Percentiles rank a stretch among this genome's conserved stretches.
phyloP scores from a whole-genome alignment of 2,329 filamentous ascomycete species.

The Xylariaceae sp. region DNA sequence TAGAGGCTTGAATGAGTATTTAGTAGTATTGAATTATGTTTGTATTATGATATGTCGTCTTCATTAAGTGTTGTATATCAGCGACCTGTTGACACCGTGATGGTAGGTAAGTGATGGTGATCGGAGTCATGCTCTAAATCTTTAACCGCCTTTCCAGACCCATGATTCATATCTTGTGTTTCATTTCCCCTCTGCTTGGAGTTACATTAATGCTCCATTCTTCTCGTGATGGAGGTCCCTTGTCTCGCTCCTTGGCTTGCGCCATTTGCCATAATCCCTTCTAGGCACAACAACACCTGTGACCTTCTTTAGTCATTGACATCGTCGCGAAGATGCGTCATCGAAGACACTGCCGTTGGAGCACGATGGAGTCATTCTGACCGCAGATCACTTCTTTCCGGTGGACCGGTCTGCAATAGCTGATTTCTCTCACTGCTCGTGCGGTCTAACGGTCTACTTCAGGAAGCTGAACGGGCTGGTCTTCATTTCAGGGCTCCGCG shows the following conservation, averaged over 20 bases:
- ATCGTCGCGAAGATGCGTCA: background rate
- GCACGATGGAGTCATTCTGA: background rate
- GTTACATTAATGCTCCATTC: background rate
- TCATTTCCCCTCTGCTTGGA: background rate
- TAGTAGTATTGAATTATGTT: too few species aligned
- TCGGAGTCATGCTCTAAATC: slow-evolving; percentile 16
- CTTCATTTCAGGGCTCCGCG: slow-evolving; percentile 83
- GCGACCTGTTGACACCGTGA: background rate
- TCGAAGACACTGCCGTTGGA: background rate
- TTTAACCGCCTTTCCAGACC: background rate
- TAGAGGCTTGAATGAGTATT: too few species aligned
- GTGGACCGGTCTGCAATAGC: background rate
- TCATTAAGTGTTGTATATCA: background rate
- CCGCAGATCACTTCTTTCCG: background rate
- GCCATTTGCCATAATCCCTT: background rate
- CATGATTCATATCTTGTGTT: background rate
- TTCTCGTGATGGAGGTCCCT: background rate
- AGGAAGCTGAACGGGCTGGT: slow-evolving; percentile 78
- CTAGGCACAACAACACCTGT: background rate
- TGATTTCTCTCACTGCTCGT: background rate
- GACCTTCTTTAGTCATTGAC: background rate
- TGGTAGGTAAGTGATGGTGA: background rate
- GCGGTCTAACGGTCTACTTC: slow-evolving; percentile 29
- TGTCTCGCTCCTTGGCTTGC: background rate
- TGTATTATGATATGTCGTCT: slow-evolving; percentile 2